Percentiles rank a stretch among this genome's conserved stretches.
Evolutionary conservation across 1,284 basidiomycete species (phyloP).

Genomic region (Cutaneotrichosporon cutaneum): DNA sequence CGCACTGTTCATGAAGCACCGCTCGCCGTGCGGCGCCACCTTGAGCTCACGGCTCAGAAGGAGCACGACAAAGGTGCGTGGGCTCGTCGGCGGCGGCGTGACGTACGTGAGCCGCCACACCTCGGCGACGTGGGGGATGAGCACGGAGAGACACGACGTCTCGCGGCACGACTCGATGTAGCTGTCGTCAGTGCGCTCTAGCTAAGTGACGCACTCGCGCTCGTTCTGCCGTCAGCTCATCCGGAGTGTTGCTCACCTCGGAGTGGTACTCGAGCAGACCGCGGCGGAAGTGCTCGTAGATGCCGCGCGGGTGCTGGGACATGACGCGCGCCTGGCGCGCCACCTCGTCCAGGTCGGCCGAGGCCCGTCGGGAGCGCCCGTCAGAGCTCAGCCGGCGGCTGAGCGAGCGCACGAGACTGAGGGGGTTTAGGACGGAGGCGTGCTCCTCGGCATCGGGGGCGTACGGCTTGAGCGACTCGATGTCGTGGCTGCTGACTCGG

Average conservation of each 20-base stretch:
- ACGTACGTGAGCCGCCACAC: constrained; percentile 51
- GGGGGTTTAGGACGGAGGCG: too few species aligned
- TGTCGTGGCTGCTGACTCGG: constrained; percentile 21
- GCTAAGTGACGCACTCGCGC: constrained; percentile 19
- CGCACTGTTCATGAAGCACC: constrained; percentile 48
- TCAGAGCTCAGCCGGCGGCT: constrained; percentile 13
- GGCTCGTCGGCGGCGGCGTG: constrained; percentile 48
- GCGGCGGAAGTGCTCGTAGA: constrained; percentile 47
- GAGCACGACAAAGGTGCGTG: constrained; percentile 49
- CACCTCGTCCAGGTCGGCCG: constrained; percentile 23
- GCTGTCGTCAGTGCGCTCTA: constrained; percentile 35
- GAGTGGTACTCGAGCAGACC: constrained; percentile 44
- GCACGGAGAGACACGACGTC: constrained; percentile 45
- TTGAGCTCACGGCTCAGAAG: constrained; percentile 40
- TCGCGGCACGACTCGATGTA: constrained; percentile 50
- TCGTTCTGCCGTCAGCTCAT: constrained; percentile 23
- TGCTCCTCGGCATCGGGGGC: too few species aligned
- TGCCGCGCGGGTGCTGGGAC: constrained; percentile 27
- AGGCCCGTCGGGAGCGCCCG: not conserved
- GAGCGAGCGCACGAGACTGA: constrained; percentile 3
- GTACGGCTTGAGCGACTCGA: not conserved
- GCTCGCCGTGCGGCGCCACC: constrained; percentile 32
- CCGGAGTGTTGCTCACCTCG: constrained; percentile 3
- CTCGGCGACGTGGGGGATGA: constrained; percentile 46
- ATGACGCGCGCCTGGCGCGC: constrained; percentile 36